phyloP scores from a whole-genome alignment of 108 stramenopile genomes.

The Epipyxis sp. region DNA sequence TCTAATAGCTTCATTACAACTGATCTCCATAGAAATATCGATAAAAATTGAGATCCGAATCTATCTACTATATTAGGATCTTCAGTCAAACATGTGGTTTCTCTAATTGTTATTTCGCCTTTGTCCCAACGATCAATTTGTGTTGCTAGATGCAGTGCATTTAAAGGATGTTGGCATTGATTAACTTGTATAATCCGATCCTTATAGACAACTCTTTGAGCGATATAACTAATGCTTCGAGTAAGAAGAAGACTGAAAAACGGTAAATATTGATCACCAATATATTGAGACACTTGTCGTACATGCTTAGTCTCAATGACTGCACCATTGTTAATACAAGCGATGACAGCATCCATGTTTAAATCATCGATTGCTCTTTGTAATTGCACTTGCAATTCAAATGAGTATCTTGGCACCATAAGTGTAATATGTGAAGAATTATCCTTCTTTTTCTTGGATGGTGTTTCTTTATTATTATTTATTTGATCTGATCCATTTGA shows the following conservation, averaged over 20 bases:
- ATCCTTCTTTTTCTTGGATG: too few species aligned
- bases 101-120: not conserved
- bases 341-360: not conserved
- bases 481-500: too few species aligned
- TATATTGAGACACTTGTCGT: not conserved
- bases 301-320: not conserved
- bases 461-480: too few species aligned
- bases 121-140: not conserved
- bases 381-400: not conserved
- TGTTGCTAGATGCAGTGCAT: not conserved
- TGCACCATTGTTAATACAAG: not conserved
- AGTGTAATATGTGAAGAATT: too few species aligned
- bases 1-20: not conserved
- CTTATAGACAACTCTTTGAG: not conserved
- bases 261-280: constrained; percentile 18
- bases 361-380: not conserved
- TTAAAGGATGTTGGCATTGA: not conserved
- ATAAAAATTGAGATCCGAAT: not conserved
- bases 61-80: not conserved
- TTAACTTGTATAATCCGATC: not conserved
- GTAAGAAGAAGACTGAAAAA: not conserved
- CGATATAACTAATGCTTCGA: not conserved
- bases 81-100: not conserved
- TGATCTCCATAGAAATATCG: not conserved
- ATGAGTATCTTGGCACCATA: too few species aligned